Evolutionary conservation across 208 protist species (phyloP).

Genomic region (Trypanosoma platydactyli): DNA sequence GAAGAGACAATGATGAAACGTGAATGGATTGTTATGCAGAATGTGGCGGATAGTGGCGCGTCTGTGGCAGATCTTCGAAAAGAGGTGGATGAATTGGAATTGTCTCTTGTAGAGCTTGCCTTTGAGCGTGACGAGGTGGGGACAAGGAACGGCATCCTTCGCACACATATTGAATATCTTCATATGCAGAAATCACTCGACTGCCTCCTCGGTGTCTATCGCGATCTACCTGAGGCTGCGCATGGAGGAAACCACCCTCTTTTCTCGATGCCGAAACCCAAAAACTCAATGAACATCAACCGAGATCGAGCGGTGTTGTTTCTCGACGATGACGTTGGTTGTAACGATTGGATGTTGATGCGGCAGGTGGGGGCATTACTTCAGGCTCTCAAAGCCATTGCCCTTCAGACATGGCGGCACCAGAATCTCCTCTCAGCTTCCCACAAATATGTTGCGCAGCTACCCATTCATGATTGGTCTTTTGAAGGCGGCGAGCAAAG

Average conservation of each 20-base stretch:
- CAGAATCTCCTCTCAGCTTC: conserved; percentile 39
- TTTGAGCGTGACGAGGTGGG: conserved; percentile 30
- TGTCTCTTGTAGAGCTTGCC: conserved; percentile 20
- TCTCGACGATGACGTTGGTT: conserved; percentile 16
- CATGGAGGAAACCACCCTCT: not conserved
- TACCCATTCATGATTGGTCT: conserved; percentile 29
- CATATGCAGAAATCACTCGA: conserved; percentile 21
- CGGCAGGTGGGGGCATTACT: conserved; percentile 40
- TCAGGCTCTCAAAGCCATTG: conserved; percentile 53
- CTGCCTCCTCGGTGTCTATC: conserved; percentile 18
- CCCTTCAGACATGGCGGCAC: conserved; percentile 48
- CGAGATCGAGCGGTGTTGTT: not conserved
- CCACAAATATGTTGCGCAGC: conserved; percentile 33
- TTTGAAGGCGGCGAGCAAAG: conserved; percentile 15
- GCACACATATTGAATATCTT: conserved; percentile 8
- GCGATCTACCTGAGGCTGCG: not conserved
- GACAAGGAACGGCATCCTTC: conserved; percentile 3
- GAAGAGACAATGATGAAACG: conserved; percentile 54
- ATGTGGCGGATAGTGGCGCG: conserved; percentile 27
- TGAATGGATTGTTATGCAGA: conserved; percentile 60
- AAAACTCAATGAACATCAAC: not conserved
- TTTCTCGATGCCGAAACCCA: conserved; percentile 2
- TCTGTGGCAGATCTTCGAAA: conserved; percentile 33
- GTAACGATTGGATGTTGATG: conserved; percentile 25
- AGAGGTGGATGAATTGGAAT: conserved; percentile 35